These are phyloP conservation scores for Spiromastix sp. DNA, from an alignment of 2,329 filamentous ascomycete species.

Conservation along the genomic window DNA sequence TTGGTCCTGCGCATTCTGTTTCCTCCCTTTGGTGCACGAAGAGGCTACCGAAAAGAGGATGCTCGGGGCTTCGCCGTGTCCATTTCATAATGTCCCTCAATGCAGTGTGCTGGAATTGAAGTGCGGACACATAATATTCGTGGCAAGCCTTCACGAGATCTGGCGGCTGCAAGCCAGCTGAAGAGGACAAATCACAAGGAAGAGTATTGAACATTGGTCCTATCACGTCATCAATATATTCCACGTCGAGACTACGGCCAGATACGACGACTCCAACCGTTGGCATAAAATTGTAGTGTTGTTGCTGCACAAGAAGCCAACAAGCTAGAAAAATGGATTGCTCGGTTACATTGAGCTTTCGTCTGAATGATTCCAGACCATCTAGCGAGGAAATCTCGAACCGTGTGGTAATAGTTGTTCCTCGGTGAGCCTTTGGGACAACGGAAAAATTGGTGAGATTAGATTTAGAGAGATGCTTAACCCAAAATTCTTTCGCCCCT, in stretches of 20 bases:
- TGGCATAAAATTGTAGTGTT: conserved; percentile 36
- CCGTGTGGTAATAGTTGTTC: conserved; percentile 12
- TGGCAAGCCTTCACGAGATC: conserved; percentile 56
- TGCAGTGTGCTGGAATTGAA: conserved; percentile 69
- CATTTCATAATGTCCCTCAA: conserved; percentile 74
- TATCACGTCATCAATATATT: conserved; percentile 55
- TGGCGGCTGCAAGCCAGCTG: conserved; percentile 43
- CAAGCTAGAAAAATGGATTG: conserved; percentile 67
- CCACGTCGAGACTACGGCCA: conserved; percentile 61
- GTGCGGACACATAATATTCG: conserved; percentile 54
- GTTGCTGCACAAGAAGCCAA: conserved; percentile 56
- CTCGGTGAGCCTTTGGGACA: conserved; percentile 13
- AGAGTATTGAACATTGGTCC: conserved; percentile 88
- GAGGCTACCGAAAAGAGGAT: conserved; percentile 63
- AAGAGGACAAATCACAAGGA: conserved; percentile 51
- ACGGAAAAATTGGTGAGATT: conserved; percentile 19
- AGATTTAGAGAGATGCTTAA: conserved; percentile 39
- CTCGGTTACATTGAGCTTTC: conserved; percentile 59
- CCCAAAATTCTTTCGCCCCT: conserved; percentile 59
- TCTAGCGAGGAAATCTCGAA: conserved; percentile 25
- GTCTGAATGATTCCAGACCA: conserved; percentile 44
- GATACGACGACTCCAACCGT: conserved; percentile 68
- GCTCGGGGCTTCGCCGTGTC: conserved; percentile 46
- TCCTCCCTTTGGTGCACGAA: conserved; percentile 65
- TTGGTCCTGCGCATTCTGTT: conserved; percentile 13